Evolutionary conservation across 495 filamentous ascomycete genomes (phyloP), one percentile per base, ranked within the genome.

Genomic region (Acidiella bohemica): DNA sequence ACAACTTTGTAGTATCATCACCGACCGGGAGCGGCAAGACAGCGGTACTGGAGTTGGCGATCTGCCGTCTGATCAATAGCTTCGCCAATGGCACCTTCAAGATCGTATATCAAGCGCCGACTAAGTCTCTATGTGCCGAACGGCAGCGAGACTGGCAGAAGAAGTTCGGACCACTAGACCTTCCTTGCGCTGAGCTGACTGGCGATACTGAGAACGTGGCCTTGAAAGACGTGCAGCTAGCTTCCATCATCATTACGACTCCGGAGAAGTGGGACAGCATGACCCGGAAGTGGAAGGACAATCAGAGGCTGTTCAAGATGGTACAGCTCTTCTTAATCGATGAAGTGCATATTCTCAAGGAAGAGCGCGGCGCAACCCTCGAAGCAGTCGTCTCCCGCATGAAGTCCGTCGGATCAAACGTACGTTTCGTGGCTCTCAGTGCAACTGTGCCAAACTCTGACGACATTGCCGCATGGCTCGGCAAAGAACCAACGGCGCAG

Each of bases 261-360:
- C 90, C 90, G 0, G 90, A 97, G 59, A 97, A 97, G 57, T 97
- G 90, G 90, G 90, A 97, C 59, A 93, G 84, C 43, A 81, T 97
- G 59, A 97, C 90, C 1, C 71, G 90, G 22, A 90, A 86, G 58
- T 97, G 90, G 90, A 78, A 82, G 50, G 90, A 96, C 50, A 84
- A 96, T 53, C 67, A 68, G 34, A 82, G 70, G 49, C 64, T 97
- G 17, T 75, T 96, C 61, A 73, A 84, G 46, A 63, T 95, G 46
- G 76, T 97, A 19, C 84, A 84, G 51, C 62, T 97, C 0, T 93
- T 95, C 40, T 70, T 97, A 14, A 92, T 97, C 46, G 90, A 97
- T 53, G 90, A 97, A 52, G 87, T 97, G 0, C 90, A 97, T 53
- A 87, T 94, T 26, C 69, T 97, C 35, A 93, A 88, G 50, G 90